A percentile compares a stretch with the other conserved stretches of the same genome.
These are phyloP conservation scores for Aspergillus ostianus DNA, from an alignment of 495 filamentous ascomycete species.

Conservation along the genomic window DNA sequence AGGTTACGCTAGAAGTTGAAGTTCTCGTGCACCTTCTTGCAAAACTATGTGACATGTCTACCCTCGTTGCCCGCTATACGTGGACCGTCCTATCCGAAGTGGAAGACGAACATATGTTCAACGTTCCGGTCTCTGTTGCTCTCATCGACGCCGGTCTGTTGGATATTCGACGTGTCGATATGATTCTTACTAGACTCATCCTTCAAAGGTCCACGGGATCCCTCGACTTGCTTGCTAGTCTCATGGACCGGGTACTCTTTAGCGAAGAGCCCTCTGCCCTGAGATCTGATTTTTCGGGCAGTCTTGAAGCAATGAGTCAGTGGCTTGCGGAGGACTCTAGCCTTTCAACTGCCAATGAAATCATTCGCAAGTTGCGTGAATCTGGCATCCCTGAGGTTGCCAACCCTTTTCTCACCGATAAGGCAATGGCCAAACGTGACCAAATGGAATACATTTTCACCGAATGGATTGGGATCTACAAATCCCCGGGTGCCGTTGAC, in stretches of 20 bases:
- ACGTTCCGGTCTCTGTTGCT: constrained; percentile 70
- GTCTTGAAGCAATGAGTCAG: constrained; percentile 73
- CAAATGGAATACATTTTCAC: constrained; percentile 93
- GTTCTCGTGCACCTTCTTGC: constrained; percentile 78
- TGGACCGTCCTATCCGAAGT: constrained; percentile 60
- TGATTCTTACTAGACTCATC: constrained; percentile 69
- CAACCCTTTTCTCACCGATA: constrained; percentile 47
- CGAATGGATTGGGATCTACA: constrained; percentile 86
- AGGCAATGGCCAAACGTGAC: constrained; percentile 58
- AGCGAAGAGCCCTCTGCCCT: constrained; percentile 72
- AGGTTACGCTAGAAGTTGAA: constrained; percentile 70
- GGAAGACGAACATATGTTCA: constrained; percentile 74
- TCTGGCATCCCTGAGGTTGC: constrained; percentile 56
- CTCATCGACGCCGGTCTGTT: constrained; percentile 72
- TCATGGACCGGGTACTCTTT: constrained; percentile 75
- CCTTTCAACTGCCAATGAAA: constrained; percentile 59
- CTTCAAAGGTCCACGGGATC: constrained; percentile 63
- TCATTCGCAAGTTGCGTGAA: constrained; percentile 70
- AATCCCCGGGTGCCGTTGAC: constrained; percentile 66
- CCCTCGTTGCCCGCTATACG: constrained; percentile 69
- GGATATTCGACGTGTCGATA: constrained; percentile 78
- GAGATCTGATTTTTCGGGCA: constrained; percentile 82
- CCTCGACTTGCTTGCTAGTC: constrained; percentile 68
- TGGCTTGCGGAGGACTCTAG: constrained; percentile 76
- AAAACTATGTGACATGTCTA: constrained; percentile 75